Percentiles rank a stretch among this genome's conserved stretches.
Conservation (phyloP, 2,329 filamentous ascomycete genomes). For the Scedosporium boydii region DNA sequence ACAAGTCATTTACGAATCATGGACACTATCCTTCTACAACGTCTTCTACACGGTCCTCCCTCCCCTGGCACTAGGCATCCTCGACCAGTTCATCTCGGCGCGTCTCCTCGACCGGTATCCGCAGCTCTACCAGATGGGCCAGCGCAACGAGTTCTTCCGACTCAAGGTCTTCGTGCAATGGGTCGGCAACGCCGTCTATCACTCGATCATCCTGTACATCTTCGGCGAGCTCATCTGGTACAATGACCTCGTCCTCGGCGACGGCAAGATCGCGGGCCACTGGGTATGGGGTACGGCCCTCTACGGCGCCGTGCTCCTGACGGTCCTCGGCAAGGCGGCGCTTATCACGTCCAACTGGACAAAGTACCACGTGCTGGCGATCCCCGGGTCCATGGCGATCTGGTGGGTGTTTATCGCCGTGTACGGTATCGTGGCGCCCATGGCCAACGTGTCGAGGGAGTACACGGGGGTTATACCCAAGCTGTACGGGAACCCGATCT, state of each 20-base stretch:
- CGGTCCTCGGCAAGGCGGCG: conserved; percentile 88
- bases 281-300: conserved; percentile 98
- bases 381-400: conserved; percentile 83
- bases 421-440: conserved; percentile 80
- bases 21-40: conserved; percentile 99
- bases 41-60: conserved; percentile 94
- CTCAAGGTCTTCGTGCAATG: conserved; percentile 87
- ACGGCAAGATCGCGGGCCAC: conserved; percentile 79
- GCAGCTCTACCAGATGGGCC: conserved; percentile 86
- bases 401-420: conserved; percentile 87
- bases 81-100: conserved; percentile 95
- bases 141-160: conserved; percentile 88
- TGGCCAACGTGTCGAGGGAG: conserved; percentile 69
- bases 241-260: conserved; percentile 64
- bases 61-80: conserved; percentile 87
- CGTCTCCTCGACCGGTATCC: conserved; percentile 90
- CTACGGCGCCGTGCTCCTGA: conserved; percentile 88
- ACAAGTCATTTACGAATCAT: conserved; percentile 96
- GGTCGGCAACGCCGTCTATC: conserved; percentile 91
- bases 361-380: conserved; percentile 92
- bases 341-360: conserved; percentile 98
- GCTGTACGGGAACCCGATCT: conserved; percentile 71
- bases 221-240: conserved; percentile 73
- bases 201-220: conserved; percentile 88
- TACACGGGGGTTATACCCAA: conserved; percentile 76